Evolutionary conservation across 495 filamentous ascomycete species (phyloP).

Genomic region (Podospora fimiseda): DNA sequence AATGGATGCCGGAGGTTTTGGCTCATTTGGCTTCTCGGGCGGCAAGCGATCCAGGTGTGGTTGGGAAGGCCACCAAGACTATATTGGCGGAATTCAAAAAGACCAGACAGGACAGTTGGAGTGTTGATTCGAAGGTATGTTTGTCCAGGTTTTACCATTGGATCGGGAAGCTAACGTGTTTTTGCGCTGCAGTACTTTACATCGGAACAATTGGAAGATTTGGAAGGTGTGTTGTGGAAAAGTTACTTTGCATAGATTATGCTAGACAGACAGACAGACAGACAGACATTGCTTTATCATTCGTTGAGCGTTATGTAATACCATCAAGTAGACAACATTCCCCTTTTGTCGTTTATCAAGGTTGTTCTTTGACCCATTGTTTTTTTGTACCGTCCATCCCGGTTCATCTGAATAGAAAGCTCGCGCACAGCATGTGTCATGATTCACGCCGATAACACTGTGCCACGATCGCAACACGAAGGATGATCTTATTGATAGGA

Average conservation of each 20-base stretch:
- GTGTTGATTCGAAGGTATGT: constrained; percentile 89
- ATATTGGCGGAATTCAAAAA: constrained; percentile 98
- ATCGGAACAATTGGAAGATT: constrained; percentile 83
- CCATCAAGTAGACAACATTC: no score
- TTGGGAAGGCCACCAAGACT: constrained; percentile 95
- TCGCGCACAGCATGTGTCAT: no score
- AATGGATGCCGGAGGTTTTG: constrained; percentile 90
- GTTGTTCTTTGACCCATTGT: no score
- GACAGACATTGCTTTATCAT: no score
- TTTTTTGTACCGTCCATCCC: no score
- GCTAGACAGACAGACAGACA: no score
- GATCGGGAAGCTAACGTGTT: not conserved
- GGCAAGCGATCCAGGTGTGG: constrained; percentile 81
- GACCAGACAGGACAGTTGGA: constrained; percentile 98
- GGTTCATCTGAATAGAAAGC: no score
- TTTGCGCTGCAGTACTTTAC: constrained; percentile 67
- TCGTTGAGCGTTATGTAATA: no score
- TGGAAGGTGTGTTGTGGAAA: constrained; percentile 98
- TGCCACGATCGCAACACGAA: no score
- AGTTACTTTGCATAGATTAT: constrained; percentile 98
- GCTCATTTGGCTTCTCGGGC: constrained; percentile 79
- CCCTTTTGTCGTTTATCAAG: no score
- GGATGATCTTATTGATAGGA: no score
- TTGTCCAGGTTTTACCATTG: not conserved
- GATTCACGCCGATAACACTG: no score